Evolutionary conservation across 1,139 yeast genomes (phyloP).

Genomic region (Hyphopichia buzzinii): DNA sequence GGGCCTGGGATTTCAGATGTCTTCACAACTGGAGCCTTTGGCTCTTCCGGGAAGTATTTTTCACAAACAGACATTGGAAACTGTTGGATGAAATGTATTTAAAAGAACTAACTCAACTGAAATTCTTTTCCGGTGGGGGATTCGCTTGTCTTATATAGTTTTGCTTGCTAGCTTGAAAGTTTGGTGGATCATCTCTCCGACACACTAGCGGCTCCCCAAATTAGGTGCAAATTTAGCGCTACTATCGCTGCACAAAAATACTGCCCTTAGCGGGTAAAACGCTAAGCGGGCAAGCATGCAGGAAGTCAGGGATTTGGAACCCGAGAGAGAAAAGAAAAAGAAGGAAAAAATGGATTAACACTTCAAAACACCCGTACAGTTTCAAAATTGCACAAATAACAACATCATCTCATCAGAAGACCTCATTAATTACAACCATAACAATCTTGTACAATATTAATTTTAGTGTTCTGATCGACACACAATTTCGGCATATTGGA

Average conservation of each 20-base stretch:
- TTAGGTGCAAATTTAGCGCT: not conserved
- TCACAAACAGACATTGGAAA: slow-evolving; percentile 47
- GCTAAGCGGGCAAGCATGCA: not conserved
- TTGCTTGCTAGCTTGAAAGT: not conserved
- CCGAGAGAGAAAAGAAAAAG: too few relatives aligned
- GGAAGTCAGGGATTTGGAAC: too few relatives aligned
- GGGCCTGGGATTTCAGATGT: slow-evolving; percentile 65
- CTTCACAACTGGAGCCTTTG: slow-evolving; percentile 54
- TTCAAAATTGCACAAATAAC: not conserved
- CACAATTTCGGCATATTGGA: too few relatives aligned
- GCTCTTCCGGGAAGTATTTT: slow-evolving; percentile 66
- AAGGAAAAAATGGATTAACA: too few relatives aligned
- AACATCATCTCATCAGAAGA: not conserved
- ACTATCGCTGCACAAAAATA: not conserved
- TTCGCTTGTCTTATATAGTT: not conserved
- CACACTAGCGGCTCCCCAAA: not conserved
- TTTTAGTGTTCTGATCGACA: too few relatives aligned
- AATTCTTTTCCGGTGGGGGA: too few relatives aligned
- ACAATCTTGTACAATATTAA: too few relatives aligned
- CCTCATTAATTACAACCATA: not conserved
- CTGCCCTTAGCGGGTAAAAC: not conserved
- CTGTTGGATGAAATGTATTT: too few relatives aligned
- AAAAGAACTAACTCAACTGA: too few relatives aligned
- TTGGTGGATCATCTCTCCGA: not conserved
- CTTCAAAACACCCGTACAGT: not conserved